Percentiles rank a stretch among this genome's conserved stretches.
phyloP scores from a whole-genome alignment of 2,329 filamentous ascomycete species.

The Ophiostoma populinum region DNA sequence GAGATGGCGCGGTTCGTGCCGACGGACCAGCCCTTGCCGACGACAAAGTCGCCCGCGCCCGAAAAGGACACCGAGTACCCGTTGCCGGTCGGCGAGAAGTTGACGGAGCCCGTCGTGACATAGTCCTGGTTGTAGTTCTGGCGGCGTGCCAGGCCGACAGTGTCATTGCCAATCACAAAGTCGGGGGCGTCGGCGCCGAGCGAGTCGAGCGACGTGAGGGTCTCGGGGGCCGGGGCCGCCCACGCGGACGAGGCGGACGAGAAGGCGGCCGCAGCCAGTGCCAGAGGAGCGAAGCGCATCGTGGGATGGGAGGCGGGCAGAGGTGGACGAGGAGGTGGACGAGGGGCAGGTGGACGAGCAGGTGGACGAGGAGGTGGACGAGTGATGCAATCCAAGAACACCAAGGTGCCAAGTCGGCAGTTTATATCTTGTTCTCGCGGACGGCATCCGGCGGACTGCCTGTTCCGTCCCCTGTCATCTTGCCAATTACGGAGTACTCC shows the following conservation, averaged over 20 bases:
- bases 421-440: too few species aligned
- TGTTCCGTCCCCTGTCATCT: too few species aligned
- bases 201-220: too few species aligned
- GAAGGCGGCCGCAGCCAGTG: conserved; percentile 13
- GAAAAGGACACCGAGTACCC: conserved; percentile 27
- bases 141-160: conserved; percentile 15
- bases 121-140: conserved; percentile 26
- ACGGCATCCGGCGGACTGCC: too few species aligned
- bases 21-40: conserved; percentile 40
- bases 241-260: conserved; percentile 13
- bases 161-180: conserved; percentile 14
- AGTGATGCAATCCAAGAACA: too few species aligned
- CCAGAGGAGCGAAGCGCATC: conserved; percentile 11
- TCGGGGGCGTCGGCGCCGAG: conserved; percentile 13
- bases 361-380: too few species aligned
- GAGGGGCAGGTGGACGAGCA: too few species aligned
- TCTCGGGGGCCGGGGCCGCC: too few species aligned
- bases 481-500: too few species aligned
- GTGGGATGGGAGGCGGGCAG: too few species aligned
- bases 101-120: conserved; percentile 20
- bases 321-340: too few species aligned
- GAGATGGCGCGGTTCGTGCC: conserved; percentile 22
- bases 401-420: too few species aligned
- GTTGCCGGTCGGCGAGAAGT: conserved; percentile 14
- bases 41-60: conserved; percentile 33